Conservation (phyloP, 306 rosid species). For the Acacia melanoxylon region DNA sequence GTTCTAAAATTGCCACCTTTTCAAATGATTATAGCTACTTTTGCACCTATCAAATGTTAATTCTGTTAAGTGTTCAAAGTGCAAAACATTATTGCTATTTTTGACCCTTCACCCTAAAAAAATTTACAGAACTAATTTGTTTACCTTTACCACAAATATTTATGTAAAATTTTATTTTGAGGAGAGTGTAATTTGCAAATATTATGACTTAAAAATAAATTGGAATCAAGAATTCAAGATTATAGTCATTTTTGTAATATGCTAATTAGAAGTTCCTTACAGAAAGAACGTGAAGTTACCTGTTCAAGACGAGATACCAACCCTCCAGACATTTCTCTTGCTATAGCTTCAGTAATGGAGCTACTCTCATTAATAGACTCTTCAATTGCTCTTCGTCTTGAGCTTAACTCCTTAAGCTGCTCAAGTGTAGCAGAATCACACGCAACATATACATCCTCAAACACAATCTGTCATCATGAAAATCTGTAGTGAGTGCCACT, state of each 20-base stretch:
- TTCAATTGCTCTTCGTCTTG: constrained; percentile 71
- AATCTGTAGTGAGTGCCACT: constrained; percentile 28
- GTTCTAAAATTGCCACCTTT: too few species aligned
- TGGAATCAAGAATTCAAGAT: constrained; percentile 6
- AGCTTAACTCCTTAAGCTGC: constrained; percentile 77
- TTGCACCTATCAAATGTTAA: too few species aligned
- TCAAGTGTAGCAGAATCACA: constrained; percentile 70
- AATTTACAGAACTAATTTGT: background rate
- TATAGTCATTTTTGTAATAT: background rate
- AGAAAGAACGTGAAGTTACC: constrained; percentile 42
- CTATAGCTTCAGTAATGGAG: constrained; percentile 68
- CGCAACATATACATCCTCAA: constrained; percentile 61
- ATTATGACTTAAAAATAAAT: background rate
- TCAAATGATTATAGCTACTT: too few species aligned
- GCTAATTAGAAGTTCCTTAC: background rate
- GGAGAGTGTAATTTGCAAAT: background rate
- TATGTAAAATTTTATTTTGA: background rate
- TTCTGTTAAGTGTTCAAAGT: too few species aligned
- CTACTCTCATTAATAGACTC: constrained; percentile 63
- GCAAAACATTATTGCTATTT: too few species aligned
- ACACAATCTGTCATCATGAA: constrained; percentile 59
- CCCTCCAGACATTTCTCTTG: constrained; percentile 83
- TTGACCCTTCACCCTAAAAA: background rate
- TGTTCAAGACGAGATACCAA: constrained; percentile 62
- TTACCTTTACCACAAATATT: background rate